phyloP scores from a whole-genome alignment of 352 stramenopile genomes.

The Phytophthora cajani region DNA sequence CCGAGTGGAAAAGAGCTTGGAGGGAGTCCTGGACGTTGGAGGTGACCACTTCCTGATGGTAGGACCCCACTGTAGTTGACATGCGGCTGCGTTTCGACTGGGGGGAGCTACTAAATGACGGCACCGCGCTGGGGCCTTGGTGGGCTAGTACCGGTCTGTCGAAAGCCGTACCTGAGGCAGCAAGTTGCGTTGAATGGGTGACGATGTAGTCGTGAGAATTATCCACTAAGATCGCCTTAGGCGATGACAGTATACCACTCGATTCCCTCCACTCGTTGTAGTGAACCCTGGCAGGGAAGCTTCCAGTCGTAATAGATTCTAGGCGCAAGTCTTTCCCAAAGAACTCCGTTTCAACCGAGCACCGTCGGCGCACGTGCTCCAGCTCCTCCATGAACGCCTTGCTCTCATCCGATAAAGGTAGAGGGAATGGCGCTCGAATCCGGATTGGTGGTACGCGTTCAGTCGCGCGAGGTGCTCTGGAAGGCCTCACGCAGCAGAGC shows the following conservation, averaged over 20 bases:
- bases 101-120: background rate
- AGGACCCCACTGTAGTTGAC: background rate
- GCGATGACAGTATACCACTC: background rate
- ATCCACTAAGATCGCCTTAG: background rate
- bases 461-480: background rate
- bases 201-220: background rate
- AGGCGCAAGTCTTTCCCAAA: background rate
- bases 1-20: conserved; percentile 43
- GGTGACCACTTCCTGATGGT: background rate
- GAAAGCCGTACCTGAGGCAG: background rate
- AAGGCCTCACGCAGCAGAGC: background rate
- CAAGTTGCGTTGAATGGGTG: background rate
- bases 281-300: background rate
- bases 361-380: background rate
- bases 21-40: conserved; percentile 20
- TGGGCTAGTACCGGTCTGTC: background rate
- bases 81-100: background rate
- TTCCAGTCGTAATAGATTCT: background rate
- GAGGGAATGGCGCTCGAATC: background rate
- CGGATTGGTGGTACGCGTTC: background rate
- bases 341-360: background rate
- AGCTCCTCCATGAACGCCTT: background rate
- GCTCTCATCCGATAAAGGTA: background rate
- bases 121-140: background rate
- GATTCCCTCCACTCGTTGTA: background rate